A percentile compares a stretch with the other conserved stretches of the same genome.
phyloP scores from a whole-genome alignment of 345 rosid genomes.

The Eucalyptus tenuipes region DNA sequence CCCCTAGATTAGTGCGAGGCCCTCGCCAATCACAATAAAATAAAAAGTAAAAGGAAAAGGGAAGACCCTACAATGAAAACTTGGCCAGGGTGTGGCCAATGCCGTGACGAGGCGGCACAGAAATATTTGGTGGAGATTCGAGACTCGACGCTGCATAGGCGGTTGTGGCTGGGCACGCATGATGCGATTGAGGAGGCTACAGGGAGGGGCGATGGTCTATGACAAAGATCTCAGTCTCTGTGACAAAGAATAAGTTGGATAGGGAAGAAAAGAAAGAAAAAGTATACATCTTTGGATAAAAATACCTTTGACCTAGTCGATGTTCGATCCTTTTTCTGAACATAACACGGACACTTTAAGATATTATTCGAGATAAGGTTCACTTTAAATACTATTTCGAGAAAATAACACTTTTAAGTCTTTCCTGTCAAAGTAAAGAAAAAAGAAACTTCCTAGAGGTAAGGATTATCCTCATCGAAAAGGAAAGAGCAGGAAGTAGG shows the following conservation, averaged over 20 bases:
- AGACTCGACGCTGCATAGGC: background rate
- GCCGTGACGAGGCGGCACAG: rapidly evolving
- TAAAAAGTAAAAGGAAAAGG: no score
- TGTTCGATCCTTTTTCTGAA: no score
- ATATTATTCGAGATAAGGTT: no score
- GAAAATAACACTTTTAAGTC: background rate
- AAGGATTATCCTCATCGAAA: background rate
- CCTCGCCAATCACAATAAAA: background rate
- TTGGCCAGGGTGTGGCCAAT: background rate
- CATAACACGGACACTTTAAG: no score
- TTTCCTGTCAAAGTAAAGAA: background rate
- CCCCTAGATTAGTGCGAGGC: background rate
- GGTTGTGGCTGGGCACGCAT: background rate
- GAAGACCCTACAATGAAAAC: background rate
- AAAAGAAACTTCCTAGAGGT: background rate
- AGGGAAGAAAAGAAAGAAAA: background rate
- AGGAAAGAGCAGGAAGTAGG: background rate
- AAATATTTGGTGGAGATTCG: background rate
- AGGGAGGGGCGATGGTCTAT: background rate
- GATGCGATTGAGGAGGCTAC: background rate
- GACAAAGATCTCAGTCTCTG: background rate
- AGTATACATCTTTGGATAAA: no score
- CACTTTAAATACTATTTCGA: no score
- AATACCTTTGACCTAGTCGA: background rate
- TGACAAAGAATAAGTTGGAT: background rate